Evolutionary conservation across 768 basidiomycete genomes (phyloP), one percentile per base, ranked within the genome.

Genomic region (Mycena crocata): DNA sequence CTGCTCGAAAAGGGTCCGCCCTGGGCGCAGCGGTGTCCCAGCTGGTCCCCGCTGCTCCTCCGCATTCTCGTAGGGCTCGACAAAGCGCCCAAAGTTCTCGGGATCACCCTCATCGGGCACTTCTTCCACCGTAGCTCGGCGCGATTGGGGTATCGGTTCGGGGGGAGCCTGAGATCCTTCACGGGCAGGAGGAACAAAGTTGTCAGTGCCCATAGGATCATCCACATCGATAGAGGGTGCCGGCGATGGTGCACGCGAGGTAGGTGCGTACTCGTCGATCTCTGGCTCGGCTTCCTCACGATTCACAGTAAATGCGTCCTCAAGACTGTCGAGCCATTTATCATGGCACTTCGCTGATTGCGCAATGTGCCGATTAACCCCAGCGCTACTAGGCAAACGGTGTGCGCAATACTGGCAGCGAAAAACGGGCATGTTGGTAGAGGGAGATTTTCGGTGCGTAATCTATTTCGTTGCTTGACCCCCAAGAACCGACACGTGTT

Each of bases 401-500:
- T 26, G 19, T 8, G 24, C 5, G 45, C 45, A 46, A 15, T 46
- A 46, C 17, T 5, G 45, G 45, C 45, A 46, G 24, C 45, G 45
- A 24, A 46, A 46, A 24, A 17, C 40, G 26, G 37, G 54, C 54
- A 56, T 56, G 6, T 9, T 3, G 39, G 5, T 46, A 28, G 28
- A 26, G 39, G 54, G 39, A 39, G 23, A 19, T 23, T 30, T 39
- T 55, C 31, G 9, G 39, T n/a, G 21, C 26, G 37, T 14, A 6
- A 42, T 40, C 21, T 56, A 30, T 28, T 30, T 28, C 39, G n/a
- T 5, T 14, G 5, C 19, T 56, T 19, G 19, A 31, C 40, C 54
- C 54, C 54, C 17, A 24, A 40, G 42, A 56, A 28, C 9, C 42
- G 37, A 42, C 54, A 56, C 54, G 54, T 56, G 54, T 42, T 56